Percentiles rank a stretch among this genome's conserved stretches.
Conservation (phyloP, 169 alveolate species). For the Cryptosporidium andersoni region DNA sequence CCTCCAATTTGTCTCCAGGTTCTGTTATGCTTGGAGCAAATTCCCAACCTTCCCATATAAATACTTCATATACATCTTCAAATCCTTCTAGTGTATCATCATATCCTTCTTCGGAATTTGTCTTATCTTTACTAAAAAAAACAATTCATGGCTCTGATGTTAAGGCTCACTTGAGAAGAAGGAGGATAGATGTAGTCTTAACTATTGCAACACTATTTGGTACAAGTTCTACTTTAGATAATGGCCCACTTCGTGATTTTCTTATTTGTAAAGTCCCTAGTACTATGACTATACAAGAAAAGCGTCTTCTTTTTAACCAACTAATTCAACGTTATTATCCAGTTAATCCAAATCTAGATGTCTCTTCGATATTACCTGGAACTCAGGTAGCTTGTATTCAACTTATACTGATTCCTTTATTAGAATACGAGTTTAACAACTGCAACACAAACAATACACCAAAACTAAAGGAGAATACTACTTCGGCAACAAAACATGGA, state of each 20-base stretch:
- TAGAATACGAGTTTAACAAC: constrained; percentile 46
- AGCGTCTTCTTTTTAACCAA: constrained; percentile 50
- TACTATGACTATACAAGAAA: constrained; percentile 44
- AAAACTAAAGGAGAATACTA: no score
- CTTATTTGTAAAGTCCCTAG: constrained; percentile 66
- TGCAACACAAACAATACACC: no score
- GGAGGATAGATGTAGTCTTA: constrained; percentile 63
- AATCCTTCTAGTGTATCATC: neutral
- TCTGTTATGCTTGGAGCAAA: neutral
- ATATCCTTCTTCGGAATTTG: constrained; percentile 51
- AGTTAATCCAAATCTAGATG: constrained; percentile 49
- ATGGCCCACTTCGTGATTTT: constrained; percentile 61
- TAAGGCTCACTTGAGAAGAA: constrained; percentile 47
- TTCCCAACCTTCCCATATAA: constrained; percentile 1
- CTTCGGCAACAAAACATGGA: no score
- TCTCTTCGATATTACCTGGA: constrained; percentile 63
- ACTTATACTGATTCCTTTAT: constrained; percentile 44
- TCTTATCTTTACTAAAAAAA: constrained; percentile 20
- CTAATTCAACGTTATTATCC: constrained; percentile 62
- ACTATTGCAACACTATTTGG: constrained; percentile 71
- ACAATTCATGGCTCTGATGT: constrained; percentile 47
- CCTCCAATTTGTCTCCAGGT: no score
- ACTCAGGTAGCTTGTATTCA: constrained; percentile 68
- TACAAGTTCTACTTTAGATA: constrained; percentile 67
- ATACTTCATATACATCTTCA: neutral